These are phyloP conservation scores for Metrosideros polymorpha DNA, from an alignment of 441 rosid genomes.

Conservation along the genomic window DNA sequence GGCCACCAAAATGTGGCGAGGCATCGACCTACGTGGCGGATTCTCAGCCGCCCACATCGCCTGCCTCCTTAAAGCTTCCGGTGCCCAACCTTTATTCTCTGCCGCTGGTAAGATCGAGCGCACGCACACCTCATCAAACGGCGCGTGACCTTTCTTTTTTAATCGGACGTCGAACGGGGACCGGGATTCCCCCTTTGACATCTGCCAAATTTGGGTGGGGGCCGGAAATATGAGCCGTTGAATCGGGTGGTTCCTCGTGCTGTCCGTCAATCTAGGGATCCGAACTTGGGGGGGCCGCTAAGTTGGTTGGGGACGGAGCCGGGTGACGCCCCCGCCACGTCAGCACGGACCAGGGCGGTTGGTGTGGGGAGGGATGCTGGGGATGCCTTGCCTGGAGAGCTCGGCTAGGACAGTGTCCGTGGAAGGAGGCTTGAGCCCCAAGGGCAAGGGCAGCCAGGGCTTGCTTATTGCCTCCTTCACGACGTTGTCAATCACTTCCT, in stretches of 20 bases:
- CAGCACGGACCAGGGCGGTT: slow-evolving; percentile 19
- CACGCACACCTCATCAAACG: neutral
- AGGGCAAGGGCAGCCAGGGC: slow-evolving; percentile 88
- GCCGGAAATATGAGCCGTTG: neutral
- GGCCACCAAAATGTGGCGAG: slow-evolving; percentile 14
- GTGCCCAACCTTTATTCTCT: neutral
- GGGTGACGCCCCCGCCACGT: neutral
- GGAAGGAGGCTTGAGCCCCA: slow-evolving; percentile 83
- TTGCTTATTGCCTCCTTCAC: slow-evolving; percentile 85
- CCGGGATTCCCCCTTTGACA: too few relatives aligned
- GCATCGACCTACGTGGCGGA: slow-evolving; percentile 8
- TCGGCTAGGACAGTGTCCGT: slow-evolving; percentile 69
- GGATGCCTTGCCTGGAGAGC: slow-evolving; percentile 77
- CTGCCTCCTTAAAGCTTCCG: neutral
- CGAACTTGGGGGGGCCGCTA: neutral
- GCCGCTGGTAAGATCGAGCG: neutral
- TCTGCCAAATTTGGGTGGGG: neutral
- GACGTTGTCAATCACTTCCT: slow-evolving; percentile 67
- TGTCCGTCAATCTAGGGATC: neutral
- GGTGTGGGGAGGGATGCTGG: slow-evolving; percentile 39
- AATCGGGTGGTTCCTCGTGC: neutral
- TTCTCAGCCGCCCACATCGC: slow-evolving; percentile 1
- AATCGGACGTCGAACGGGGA: neutral
- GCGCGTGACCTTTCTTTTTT: neutral
- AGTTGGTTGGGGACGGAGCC: neutral